Evolutionary conservation across 768 basidiomycete genomes (phyloP).

Genomic region (Podaxis sp.): DNA sequence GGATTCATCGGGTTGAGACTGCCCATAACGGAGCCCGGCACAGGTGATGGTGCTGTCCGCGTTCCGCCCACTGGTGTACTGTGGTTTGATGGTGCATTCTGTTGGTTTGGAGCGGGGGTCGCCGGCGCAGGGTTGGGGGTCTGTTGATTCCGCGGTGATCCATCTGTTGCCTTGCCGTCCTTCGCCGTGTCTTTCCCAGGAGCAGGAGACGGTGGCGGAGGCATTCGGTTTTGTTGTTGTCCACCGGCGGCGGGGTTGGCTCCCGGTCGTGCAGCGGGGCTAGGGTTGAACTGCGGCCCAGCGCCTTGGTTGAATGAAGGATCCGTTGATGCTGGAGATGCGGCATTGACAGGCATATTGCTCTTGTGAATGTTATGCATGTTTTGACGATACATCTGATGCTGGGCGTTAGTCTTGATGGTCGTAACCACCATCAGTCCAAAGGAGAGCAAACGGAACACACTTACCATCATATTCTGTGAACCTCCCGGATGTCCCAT

Average conservation of each 20-base stretch:
- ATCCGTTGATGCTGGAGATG: slow-evolving; percentile 35
- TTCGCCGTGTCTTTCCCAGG: slow-evolving; percentile 6
- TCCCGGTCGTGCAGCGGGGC: background rate
- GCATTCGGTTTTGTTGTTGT: slow-evolving; percentile 10
- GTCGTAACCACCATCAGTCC: background rate
- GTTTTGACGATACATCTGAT: slow-evolving; percentile 23
- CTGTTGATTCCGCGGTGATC: slow-evolving; percentile 9
- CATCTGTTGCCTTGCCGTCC: slow-evolving; percentile 8
- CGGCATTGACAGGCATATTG: slow-evolving; percentile 29
- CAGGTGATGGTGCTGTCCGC: slow-evolving; percentile 7
- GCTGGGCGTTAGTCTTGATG: background rate
- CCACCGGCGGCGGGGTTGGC: slow-evolving; percentile 5
- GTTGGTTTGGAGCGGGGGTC: slow-evolving; percentile 6
- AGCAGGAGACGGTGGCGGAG: slow-evolving; percentile 9
- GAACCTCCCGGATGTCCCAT: slow-evolving; percentile 11
- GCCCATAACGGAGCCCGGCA: slow-evolving; percentile 4
- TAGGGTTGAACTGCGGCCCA: slow-evolving; percentile 8
- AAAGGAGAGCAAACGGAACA: background rate
- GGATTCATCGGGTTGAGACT: slow-evolving; percentile 6
- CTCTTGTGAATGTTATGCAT: slow-evolving; percentile 30
- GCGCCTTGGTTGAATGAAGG: background rate
- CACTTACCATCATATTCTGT: slow-evolving; percentile 20
- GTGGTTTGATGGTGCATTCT: slow-evolving; percentile 8
- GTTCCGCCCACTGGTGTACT: slow-evolving; percentile 6
- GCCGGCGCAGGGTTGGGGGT: slow-evolving; percentile 4